Base-by-base conservation (phyloP, 768 basidiomycete genomes). In the Xerocomellus amylosporus region DNA sequence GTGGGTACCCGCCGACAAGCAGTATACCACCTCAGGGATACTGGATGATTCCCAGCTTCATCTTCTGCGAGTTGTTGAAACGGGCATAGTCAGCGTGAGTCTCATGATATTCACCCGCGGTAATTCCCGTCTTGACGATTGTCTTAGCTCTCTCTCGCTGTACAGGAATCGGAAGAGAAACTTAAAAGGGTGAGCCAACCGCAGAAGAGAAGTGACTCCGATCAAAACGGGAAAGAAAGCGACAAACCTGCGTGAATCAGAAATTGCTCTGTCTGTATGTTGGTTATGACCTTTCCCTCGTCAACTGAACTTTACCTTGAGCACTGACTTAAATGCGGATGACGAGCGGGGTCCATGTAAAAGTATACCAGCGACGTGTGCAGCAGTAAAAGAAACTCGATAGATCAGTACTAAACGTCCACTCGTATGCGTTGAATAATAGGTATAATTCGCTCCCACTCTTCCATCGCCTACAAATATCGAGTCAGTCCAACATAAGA, bases 391-490 rank as follows among this genome's bases (percentile, higher is more conserved):
- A 40, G 46, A 53, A 54, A 61, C 53, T 59, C 24, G 55, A 53
- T 53, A 62, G 47, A 63, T 64, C 58, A 55, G 45, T 59, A 49
- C 75, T 82, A 92, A 68, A 92, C 84, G 73, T 94, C 93, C 74
- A 96, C 93, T 51, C 91, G 86, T 76, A 96, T 96, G 52, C 91
- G 88, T 72, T 95, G 91, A 66, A 96, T 86, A 62, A 93, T 77
- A 62, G 93, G 90, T 79, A 94, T 93, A 67, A 95, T 88, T 72
- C 89, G 79, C 51, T 98, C 94, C 94, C 93, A 98, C 71, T 98
- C 94, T 62, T 98, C 93, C 90, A 96, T 94, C 51, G 91, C 85
- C 88, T 93, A 59, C 19, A 48, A 39, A 49, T 46, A 47, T 46
- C 42, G 26, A 30, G 56, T 50, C 44, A 55, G 53, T 30, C 45